These are phyloP conservation scores for Suillus subalutaceus DNA, from an alignment of 768 basidiomycete genomes.

Conservation along the genomic window DNA sequence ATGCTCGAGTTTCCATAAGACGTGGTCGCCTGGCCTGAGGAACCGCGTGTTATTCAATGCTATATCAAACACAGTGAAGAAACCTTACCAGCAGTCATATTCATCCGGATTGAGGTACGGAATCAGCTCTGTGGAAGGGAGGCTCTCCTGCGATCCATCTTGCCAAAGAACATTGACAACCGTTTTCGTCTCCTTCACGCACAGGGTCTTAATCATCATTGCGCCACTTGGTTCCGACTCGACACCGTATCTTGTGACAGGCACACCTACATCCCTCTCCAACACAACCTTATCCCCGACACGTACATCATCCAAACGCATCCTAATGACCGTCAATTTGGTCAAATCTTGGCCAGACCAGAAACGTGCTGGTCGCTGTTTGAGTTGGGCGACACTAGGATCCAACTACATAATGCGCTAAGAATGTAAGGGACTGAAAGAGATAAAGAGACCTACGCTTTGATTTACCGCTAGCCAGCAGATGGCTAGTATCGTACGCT, in stretches of 20 bases:
- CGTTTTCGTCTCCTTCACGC: slow-evolving; percentile 75
- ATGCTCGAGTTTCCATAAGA: slow-evolving; percentile 81
- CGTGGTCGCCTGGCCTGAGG: slow-evolving; percentile 87
- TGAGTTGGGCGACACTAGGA: slow-evolving; percentile 51
- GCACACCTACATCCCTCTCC: slow-evolving; percentile 49
- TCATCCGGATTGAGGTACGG: slow-evolving; percentile 90
- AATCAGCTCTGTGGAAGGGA: slow-evolving; percentile 66
- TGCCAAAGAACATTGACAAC: slow-evolving; percentile 83
- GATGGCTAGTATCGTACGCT: slow-evolving; percentile 77
- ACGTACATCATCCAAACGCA: slow-evolving; percentile 65
- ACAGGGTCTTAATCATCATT: slow-evolving; percentile 57
- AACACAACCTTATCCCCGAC: slow-evolving; percentile 74
- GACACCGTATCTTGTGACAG: slow-evolving; percentile 63
- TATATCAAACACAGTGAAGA: background rate
- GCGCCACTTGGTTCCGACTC: slow-evolving; percentile 46
- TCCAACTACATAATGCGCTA: slow-evolving; percentile 53
- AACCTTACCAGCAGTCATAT: slow-evolving; percentile 82
- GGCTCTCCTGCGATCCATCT: slow-evolving; percentile 68
- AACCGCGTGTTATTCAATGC: slow-evolving; percentile 15
- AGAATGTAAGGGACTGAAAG: slow-evolving; percentile 9
- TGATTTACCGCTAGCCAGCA: slow-evolving; percentile 91
- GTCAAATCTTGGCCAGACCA: slow-evolving; percentile 71
- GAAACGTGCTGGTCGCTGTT: slow-evolving; percentile 70
- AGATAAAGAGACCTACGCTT: slow-evolving; percentile 49
- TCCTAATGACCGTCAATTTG: slow-evolving; percentile 65